Evolutionary conservation across 139 green algal genomes (phyloP).

Genomic region (Chlorella sp.): DNA sequence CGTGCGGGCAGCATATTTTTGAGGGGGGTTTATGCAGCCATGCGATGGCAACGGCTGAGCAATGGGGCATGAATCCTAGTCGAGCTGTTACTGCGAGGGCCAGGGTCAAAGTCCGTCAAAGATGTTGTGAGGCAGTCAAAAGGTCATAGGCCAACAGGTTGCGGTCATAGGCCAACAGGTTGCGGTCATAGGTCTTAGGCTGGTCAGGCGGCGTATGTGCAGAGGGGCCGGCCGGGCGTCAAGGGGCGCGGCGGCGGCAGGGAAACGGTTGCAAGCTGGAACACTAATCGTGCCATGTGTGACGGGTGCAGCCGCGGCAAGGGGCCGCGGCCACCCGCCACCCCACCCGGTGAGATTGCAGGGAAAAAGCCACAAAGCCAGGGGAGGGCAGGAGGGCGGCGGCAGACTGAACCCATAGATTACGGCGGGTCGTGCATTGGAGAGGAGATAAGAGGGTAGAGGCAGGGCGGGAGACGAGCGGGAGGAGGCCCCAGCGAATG

Average conservation of each 20-base stretch:
- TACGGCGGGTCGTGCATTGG: not conserved
- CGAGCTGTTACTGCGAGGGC: no score
- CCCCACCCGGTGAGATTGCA: not conserved
- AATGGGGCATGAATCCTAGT: no score
- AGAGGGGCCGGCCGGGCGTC: not conserved
- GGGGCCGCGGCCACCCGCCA: not conserved
- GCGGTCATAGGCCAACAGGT: no score
- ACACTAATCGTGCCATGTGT: not conserved
- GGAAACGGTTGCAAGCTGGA: not conserved
- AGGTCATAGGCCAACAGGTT: no score
- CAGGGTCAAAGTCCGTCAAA: no score
- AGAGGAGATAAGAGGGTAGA: not conserved
- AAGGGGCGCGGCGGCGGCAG: not conserved
- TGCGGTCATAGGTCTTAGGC: no score
- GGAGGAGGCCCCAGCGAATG: not conserved
- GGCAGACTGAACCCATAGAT: not conserved
- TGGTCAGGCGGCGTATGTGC: not conserved
- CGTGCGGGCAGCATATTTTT: no score
- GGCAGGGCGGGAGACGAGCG: not conserved
- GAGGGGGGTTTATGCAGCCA: no score
- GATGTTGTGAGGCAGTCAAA: no score
- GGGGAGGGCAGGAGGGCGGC: not conserved
- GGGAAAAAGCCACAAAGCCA: not conserved
- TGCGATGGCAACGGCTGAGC: no score
- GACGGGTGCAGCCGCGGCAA: not conserved